Percentiles rank a stretch among this genome's conserved stretches.
Conservation (phyloP, 805 yeast species). For the Hagleromyces aurorensis region DNA sequence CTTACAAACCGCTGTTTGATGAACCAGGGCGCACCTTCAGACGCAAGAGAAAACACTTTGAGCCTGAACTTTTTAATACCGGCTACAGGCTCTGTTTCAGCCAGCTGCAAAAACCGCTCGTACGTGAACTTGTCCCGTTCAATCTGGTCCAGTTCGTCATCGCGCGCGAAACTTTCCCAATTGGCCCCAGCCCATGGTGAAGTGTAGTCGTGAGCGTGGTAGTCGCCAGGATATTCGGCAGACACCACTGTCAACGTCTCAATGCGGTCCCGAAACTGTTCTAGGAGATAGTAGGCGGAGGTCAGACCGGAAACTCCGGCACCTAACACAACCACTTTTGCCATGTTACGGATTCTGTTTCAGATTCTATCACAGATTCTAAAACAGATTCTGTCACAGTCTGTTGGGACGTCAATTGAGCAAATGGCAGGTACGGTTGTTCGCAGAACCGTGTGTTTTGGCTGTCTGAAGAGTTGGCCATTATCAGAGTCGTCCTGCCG, state of each 20-base stretch:
- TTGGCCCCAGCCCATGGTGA: conserved; percentile 71
- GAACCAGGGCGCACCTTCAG: conserved; percentile 43
- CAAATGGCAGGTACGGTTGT: no score
- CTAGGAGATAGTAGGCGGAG: conserved; percentile 37
- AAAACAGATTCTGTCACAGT: no score
- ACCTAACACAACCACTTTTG: conserved; percentile 21
- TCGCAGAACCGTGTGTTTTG: no score
- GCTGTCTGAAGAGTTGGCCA: no score
- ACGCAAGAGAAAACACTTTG: conserved; percentile 10
- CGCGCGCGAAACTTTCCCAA: conserved; percentile 53
- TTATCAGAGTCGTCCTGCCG: no score
- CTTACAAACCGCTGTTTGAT: conserved; percentile 31
- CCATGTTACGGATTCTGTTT: no score
- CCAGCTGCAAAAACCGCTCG: conserved; percentile 37
- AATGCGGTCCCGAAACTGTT: conserved; percentile 31
- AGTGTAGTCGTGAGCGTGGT: conserved; percentile 42
- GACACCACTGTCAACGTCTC: conserved; percentile 36
- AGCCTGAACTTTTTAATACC: conserved; percentile 35
- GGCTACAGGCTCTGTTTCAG: conserved; percentile 39
- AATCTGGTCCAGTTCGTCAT: conserved; percentile 33
- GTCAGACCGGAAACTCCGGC: conserved; percentile 55
- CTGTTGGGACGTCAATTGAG: no score
- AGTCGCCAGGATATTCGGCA: conserved; percentile 49
- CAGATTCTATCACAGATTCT: no score
- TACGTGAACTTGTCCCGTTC: conserved; percentile 44